Conservation (phyloP, 2,329 filamentous ascomycete genomes). For the Exophiala sp. region DNA sequence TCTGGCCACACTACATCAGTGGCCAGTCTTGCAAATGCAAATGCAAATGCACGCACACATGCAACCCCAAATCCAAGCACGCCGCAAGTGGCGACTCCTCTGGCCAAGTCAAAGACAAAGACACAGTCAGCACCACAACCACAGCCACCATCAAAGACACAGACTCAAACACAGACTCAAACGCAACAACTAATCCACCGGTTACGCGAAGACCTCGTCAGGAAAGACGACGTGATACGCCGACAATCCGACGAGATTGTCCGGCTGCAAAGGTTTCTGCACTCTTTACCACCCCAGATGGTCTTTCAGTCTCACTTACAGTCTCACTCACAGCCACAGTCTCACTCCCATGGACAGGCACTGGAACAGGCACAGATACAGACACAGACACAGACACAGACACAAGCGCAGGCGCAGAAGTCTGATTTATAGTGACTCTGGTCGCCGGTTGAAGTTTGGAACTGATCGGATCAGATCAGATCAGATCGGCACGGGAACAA, state of each 20-base stretch:
- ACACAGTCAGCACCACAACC: background rate
- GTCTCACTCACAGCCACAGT: too few species aligned
- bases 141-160: background rate
- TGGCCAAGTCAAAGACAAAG: background rate
- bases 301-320: constrained; percentile 17
- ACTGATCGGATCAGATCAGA: too few species aligned
- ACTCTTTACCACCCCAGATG: constrained; percentile 17
- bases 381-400: too few species aligned
- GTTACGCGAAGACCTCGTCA: constrained; percentile 13
- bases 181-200: constrained; percentile 9
- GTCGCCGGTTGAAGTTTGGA: too few species aligned
- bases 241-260: constrained; percentile 17
- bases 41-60: background rate
- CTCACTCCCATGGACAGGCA: constrained; percentile 2
- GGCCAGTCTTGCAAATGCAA: too few species aligned
- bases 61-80: background rate
- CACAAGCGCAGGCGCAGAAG: too few species aligned
- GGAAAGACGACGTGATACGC: constrained; percentile 20
- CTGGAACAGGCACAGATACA: background rate
- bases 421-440: too few species aligned
- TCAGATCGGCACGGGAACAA: too few species aligned
- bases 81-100: too few species aligned
- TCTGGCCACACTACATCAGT: too few species aligned
- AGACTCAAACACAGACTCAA: background rate
- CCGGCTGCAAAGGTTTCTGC: constrained; percentile 18